phyloP scores from a whole-genome alignment of 352 stramenopile genomes.

The Phytophthora fragariae region DNA sequence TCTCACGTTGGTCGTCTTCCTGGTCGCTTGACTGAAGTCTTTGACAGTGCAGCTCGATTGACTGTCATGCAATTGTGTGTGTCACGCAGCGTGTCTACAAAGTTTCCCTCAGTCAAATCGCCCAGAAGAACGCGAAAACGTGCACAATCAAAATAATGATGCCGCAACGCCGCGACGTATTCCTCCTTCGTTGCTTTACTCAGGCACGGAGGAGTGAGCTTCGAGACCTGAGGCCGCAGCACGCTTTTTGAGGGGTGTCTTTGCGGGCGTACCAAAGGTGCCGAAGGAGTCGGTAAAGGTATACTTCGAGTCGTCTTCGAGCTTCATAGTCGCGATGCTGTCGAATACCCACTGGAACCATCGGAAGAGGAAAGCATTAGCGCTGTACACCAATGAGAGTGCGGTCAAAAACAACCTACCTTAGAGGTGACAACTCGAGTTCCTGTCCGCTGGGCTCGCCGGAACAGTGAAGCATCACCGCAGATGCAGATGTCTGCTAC shows the following conservation, averaged over 20 bases:
- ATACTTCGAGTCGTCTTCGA: conserved; percentile 58
- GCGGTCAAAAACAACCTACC: conserved; percentile 34
- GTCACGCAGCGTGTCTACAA: conserved; percentile 19
- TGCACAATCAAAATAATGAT: conserved; percentile 31
- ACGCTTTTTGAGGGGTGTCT: conserved; percentile 26
- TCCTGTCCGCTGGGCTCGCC: conserved; percentile 60
- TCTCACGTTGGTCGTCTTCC: background rate
- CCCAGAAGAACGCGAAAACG: conserved; percentile 16
- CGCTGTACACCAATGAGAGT: background rate
- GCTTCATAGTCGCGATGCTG: conserved; percentile 72
- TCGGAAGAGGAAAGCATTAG: background rate
- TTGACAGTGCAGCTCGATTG: background rate
- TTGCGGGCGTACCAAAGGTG: conserved; percentile 15
- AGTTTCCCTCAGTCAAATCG: conserved; percentile 24
- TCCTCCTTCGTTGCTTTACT: conserved; percentile 31
- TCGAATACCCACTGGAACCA: conserved; percentile 75
- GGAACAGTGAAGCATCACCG: conserved; percentile 65
- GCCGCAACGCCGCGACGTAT: background rate
- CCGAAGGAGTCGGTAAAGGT: conserved; percentile 17
- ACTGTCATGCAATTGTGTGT: conserved; percentile 1
- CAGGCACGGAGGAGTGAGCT: conserved; percentile 35
- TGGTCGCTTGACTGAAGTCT: background rate
- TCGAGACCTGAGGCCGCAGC: conserved; percentile 36
- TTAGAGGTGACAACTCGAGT: conserved; percentile 74
- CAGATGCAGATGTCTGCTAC: conserved; percentile 73